Percentiles rank a stretch among this genome's conserved stretches.
Conservation (phyloP, 257 asterid species). For the Solanum corneliomulleri region DNA sequence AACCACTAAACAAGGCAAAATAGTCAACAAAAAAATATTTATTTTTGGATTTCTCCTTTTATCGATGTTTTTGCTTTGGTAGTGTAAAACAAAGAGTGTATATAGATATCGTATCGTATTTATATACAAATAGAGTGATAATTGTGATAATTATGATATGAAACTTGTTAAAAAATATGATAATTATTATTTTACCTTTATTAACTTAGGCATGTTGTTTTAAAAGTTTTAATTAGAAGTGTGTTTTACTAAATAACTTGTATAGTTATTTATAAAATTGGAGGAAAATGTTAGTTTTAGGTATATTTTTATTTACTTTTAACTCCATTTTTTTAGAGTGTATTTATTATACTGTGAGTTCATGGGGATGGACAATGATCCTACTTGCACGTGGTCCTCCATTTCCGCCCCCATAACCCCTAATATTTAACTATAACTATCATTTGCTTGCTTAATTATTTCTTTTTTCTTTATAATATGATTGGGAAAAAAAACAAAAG, state of each 20-base stretch:
- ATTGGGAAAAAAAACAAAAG: constrained; percentile 3
- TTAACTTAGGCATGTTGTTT: too few relatives aligned
- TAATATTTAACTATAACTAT: constrained; percentile 1
- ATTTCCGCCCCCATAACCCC: constrained; percentile 16
- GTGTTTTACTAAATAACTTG: too few relatives aligned
- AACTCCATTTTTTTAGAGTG: neutral
- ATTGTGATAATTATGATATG: neutral
- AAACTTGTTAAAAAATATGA: too few relatives aligned
- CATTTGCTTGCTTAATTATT: constrained; percentile 4
- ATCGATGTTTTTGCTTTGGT: neutral
- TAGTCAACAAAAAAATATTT: neutral
- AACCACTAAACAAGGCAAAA: neutral
- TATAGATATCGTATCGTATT: neutral
- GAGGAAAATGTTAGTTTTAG: neutral
- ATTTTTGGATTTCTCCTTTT: neutral
- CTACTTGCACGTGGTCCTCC: constrained; percentile 32
- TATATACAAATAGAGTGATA: too few relatives aligned
- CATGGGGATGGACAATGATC: constrained; percentile 58
- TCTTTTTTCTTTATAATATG: neutral
- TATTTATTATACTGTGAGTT: constrained; percentile 15
- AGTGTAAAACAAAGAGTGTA: neutral
- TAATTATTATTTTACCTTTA: neutral
- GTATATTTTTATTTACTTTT: neutral
- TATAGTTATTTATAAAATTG: neutral
- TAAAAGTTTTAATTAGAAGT: neutral